Conservation (phyloP, 2,329 filamentous ascomycete genomes). For the Claviceps sp. region DNA sequence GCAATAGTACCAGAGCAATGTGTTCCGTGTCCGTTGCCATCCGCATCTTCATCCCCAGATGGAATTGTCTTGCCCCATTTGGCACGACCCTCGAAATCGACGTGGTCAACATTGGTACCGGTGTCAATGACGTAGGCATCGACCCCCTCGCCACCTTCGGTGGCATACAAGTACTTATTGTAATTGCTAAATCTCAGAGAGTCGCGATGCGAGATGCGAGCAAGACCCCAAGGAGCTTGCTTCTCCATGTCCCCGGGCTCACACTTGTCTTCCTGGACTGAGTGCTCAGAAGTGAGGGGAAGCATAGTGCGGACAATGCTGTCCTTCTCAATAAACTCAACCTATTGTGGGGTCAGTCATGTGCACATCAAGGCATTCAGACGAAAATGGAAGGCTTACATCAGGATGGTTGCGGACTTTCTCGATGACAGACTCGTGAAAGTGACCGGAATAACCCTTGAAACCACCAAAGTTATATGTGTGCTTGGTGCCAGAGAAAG, state of each 20-base stretch:
- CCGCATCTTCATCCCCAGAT: slow-evolving; percentile 64
- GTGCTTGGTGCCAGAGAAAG: slow-evolving; percentile 84
- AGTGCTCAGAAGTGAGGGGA: slow-evolving; percentile 27
- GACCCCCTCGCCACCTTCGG: slow-evolving; percentile 87
- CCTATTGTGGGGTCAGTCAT: slow-evolving; percentile 36
- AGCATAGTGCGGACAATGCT: slow-evolving; percentile 76
- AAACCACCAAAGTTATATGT: slow-evolving; percentile 84
- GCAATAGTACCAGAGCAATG: slow-evolving; percentile 98
- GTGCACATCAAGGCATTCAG: neutral
- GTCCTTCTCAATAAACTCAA: slow-evolving; percentile 93
- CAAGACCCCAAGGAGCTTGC: slow-evolving; percentile 95
- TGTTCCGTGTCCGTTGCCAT: slow-evolving; percentile 97
- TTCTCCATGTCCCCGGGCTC: slow-evolving; percentile 57
- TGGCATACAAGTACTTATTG: slow-evolving; percentile 94
- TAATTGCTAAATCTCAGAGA: slow-evolving; percentile 79
- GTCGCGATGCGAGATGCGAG: slow-evolving; percentile 91
- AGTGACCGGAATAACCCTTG: slow-evolving; percentile 90
- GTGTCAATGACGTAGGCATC: slow-evolving; percentile 99
- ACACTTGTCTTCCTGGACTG: slow-evolving; percentile 27
- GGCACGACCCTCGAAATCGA: slow-evolving; percentile 94
- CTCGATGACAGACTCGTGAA: slow-evolving; percentile 86
- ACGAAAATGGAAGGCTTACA: slow-evolving; percentile 49
- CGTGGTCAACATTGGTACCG: slow-evolving; percentile 84
- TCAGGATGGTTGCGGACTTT: slow-evolving; percentile 87
- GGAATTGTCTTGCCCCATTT: slow-evolving; percentile 97